Base-by-base conservation (phyloP, 306 rosid genomes). In the Quillaja saponaria region DNA sequence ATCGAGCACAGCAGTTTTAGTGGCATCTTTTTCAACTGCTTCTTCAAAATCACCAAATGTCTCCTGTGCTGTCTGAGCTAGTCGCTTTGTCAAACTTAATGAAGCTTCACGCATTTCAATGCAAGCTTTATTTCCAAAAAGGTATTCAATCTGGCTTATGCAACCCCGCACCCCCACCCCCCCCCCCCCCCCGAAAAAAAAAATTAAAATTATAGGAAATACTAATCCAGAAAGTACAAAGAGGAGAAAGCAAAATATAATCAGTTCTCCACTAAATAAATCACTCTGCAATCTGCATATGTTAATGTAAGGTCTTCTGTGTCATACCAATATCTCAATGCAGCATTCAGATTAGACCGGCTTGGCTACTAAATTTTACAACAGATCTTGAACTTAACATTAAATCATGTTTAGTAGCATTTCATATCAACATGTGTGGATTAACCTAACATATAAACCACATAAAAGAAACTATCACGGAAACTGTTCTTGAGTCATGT, bases 11-110 rank as follows among this genome's bases (percentile, higher is more conserved):
- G 95, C 80, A 58, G 97, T 89, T 80, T 94, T 94, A 6, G 99
- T 89, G 53, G 91, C 92, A 78, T 94, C 99, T 58, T 87, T 89
- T 66, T 94, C 97, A 61, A 94, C 95, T n/a, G 97, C 97, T 70
- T 94, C 97, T 83, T 89, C 97, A 75, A 89, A 94, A 72, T 94
- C 99, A 70, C 81, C 87, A 61, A 89, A 89, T 35, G 99, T 94
- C 75, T 94, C 96, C 69, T 85, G 94, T 51, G 97, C 99, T 55
- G 96, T 94, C 80, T 87, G 95, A 67, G 96, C 99, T 67, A 89
- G 84, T 46, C 90, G 85, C 76, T 72, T 83, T 15, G 94, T 70
- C 80, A 92, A 84, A 80, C 66, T 84, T 55, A 67, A 0, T 54
- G 99, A 84, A 55, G 95, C 76, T 45, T 92, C 99, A 58, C 88